Base-by-base conservation (phyloP, 371 early-diverging fungal genomes). In the Haplosporangium sp. region DNA sequence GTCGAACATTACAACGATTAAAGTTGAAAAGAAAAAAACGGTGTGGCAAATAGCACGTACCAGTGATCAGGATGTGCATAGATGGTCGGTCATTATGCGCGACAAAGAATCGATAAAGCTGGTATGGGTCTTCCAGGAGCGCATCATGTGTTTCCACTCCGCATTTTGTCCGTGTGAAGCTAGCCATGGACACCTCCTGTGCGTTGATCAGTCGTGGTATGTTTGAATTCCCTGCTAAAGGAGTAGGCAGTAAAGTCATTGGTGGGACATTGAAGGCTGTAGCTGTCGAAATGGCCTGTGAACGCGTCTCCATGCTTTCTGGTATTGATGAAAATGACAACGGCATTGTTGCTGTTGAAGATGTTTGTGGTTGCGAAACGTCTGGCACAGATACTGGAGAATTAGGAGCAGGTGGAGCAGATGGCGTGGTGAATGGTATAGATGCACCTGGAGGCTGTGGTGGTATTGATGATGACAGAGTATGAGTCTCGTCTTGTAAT, bases 11-110 rank as follows among this genome's bases (percentile, higher is more conserved):
- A 14, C 16, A 16, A 18, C 12, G 4, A 36, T 48, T 40, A 23
- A 55, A 14, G 8, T 18, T 8, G 6, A 42, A 29, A 45, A 59
- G 51, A 37, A 8, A 20, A 36, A 9, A 21, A 46, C 23, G 21
- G 12, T 42, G 43, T 38, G 6, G 14, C 38, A 23, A n/a, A n/a
- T n/a, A n/a, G n/a, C 9, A 2, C 14, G 53, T 55, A 67, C 77
- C 77, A 7, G 77, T 71, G 37, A 77, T 71, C 52, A 77, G 36
- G 13, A 77, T 43, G 53, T 77, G 72, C 72, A 77, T 70, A 8
- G 60, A 62, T 6, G 77, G 77, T n/a, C 64, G 53, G 11, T 77
- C 71, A 21, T 77, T 77, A 16, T 77, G 77, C 13, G 67, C 77
- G 16, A 77, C 77, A 55, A 77, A 64, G 50, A 71, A 77, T 48